Percentiles rank a stretch among this genome's conserved stretches.
Evolutionary conservation across 345 rosid species (phyloP).

Genomic region (Abelmoschus esculentus): DNA sequence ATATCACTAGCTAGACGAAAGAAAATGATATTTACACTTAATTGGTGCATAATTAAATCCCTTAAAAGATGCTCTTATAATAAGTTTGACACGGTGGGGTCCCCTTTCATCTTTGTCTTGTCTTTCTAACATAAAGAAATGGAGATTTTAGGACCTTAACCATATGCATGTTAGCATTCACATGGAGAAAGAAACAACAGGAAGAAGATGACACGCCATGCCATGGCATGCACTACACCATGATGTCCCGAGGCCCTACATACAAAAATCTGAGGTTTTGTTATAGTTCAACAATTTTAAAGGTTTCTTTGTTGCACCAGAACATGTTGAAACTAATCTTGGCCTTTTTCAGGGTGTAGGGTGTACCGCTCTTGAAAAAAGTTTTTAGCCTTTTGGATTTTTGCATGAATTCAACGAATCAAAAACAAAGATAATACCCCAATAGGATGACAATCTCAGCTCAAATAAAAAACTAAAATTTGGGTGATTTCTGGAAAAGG

Average conservation of each 20-base stretch:
- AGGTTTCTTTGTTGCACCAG: not conserved
- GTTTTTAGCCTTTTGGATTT: slow-evolving; percentile 24
- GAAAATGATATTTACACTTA: not conserved
- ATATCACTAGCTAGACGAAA: not conserved
- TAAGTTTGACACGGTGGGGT: not conserved
- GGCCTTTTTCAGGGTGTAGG: slow-evolving; percentile 35
- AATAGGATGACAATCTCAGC: slow-evolving; percentile 13
- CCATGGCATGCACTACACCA: too few species aligned
- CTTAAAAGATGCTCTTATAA: too few species aligned
- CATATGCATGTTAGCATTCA: not conserved
- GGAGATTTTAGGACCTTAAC: not conserved
- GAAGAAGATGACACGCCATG: too few species aligned
- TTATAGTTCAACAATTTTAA: not conserved
- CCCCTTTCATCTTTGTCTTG: slow-evolving; percentile 2
- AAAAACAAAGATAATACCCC: slow-evolving; percentile 24
- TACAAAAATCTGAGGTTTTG: slow-evolving; percentile 5
- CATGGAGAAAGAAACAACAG: not conserved
- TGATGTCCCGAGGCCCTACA: not conserved
- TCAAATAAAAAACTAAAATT: not conserved
- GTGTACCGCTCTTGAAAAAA: slow-evolving; percentile 15
- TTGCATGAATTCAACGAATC: slow-evolving; percentile 41
- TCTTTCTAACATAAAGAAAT: not conserved
- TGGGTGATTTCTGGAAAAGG: slow-evolving; percentile 2
- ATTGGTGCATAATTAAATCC: too few species aligned
- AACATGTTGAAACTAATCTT: slow-evolving; percentile 20